Conservation (phyloP, 2,329 filamentous ascomycete species). For the Cryoendolithus antarcticus region DNA sequence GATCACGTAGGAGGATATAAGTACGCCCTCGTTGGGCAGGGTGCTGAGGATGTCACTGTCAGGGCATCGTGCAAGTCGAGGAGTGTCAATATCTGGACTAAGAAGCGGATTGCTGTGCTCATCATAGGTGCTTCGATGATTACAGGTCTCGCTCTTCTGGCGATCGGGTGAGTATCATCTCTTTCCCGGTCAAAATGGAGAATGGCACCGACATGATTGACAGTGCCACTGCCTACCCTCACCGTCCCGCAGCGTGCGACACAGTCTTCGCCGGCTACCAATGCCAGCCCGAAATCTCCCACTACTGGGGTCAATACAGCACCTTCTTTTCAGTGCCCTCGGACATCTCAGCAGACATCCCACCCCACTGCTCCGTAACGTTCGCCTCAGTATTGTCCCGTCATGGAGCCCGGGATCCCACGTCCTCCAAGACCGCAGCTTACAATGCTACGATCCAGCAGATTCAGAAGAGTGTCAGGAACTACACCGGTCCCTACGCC, state of each 20-base stretch:
- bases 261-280: slow-evolving; percentile 41
- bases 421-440: slow-evolving; percentile 47
- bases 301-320: slow-evolving; percentile 77
- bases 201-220: too few relatives aligned
- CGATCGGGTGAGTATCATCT: slow-evolving; percentile 2
- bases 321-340: slow-evolving; percentile 70
- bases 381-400: slow-evolving; percentile 74
- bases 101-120: slow-evolving; percentile 2
- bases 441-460: slow-evolving; percentile 54
- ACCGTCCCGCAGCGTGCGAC: slow-evolving; percentile 11
- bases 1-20: slow-evolving; percentile 1
- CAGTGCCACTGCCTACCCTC: too few relatives aligned
- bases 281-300: slow-evolving; percentile 50
- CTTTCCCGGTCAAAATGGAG: too few relatives aligned
- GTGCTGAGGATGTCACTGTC: neutral
- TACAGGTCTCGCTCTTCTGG: slow-evolving; percentile 1
- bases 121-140: slow-evolving; percentile 2
- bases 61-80: neutral
- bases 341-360: slow-evolving; percentile 47
- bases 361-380: slow-evolving; percentile 57
- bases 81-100: slow-evolving; percentile 6
- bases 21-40: slow-evolving; percentile 3
- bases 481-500: slow-evolving; percentile 50
- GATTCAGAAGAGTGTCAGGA: slow-evolving; percentile 46
- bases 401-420: slow-evolving; percentile 76